These are phyloP conservation scores for Hanseniaspora lindneri DNA, from an alignment of 805 yeast genomes.

Conservation along the genomic window DNA sequence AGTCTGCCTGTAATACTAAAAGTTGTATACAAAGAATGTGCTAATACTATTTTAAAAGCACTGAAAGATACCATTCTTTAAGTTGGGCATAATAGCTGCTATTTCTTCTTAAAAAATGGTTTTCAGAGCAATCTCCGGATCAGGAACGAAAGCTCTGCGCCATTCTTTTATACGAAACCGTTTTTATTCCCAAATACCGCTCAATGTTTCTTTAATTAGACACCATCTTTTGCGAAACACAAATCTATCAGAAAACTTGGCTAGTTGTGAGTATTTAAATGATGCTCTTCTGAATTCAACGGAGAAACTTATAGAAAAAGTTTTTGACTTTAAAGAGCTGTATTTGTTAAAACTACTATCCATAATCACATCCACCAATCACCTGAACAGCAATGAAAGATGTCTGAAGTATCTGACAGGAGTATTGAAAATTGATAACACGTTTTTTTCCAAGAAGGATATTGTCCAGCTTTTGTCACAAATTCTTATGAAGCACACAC, in stretches of 20 bases:
- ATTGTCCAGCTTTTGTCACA: background rate
- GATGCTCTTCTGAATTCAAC: background rate
- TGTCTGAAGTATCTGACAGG: conserved; percentile 1
- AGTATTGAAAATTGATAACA: background rate
- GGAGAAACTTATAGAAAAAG: background rate
- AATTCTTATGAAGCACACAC: background rate
- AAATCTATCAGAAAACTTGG: background rate
- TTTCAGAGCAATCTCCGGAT: too few relatives aligned
- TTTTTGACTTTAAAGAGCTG: conserved; percentile 8
- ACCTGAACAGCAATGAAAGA: background rate
- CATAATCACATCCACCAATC: background rate
- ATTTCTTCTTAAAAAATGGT: too few relatives aligned
- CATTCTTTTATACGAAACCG: too few relatives aligned
- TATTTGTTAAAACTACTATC: conserved; percentile 1
- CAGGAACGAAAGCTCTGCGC: too few relatives aligned
- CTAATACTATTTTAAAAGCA: too few relatives aligned
- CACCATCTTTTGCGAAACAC: background rate
- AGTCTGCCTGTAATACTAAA: too few relatives aligned
- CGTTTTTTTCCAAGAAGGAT: background rate
- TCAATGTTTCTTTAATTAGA: too few relatives aligned
- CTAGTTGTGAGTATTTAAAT: background rate
- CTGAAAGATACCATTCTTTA: too few relatives aligned
- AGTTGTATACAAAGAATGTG: too few relatives aligned
- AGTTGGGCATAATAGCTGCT: too few relatives aligned
- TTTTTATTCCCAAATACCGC: background rate